Conservation (phyloP, 768 basidiomycete genomes). For the Agaricus bisporus region DNA sequence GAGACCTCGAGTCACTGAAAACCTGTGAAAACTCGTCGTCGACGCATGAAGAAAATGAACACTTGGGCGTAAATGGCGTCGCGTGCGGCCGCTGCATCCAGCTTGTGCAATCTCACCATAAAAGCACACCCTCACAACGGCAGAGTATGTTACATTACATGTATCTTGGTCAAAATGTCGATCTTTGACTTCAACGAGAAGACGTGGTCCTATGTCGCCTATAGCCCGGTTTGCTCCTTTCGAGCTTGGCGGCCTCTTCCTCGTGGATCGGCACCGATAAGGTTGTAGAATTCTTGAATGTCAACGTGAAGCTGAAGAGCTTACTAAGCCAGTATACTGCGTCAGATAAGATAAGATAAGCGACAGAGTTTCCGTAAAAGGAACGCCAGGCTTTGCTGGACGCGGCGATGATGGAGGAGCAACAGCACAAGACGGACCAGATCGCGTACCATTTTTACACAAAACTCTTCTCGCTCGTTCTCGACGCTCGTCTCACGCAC, state of each 20-base stretch:
- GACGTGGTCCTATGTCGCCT: no score
- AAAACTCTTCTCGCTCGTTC: slow-evolving; percentile 72
- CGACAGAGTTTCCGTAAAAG: neutral
- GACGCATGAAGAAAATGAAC: neutral
- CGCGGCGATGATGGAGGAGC: slow-evolving; percentile 10
- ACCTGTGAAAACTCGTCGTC: neutral
- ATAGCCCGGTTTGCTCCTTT: no score
- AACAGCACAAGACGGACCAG: slow-evolving; percentile 66
- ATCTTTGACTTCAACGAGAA: no score
- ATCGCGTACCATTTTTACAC: slow-evolving; percentile 80
- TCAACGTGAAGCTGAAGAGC: no score
- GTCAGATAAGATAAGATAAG: slow-evolving; percentile 7
- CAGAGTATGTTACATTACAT: neutral
- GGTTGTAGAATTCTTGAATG: no score
- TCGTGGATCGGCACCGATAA: no score
- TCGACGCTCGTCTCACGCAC: slow-evolving; percentile 63
- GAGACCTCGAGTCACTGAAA: slow-evolving; percentile 5
- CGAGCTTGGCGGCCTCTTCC: no score
- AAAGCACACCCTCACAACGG: neutral
- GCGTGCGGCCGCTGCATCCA: neutral
- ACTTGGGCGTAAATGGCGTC: neutral
- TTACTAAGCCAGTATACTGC: no score
- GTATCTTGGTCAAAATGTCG: neutral
- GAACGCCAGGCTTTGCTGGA: neutral
- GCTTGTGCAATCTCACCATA: neutral